A percentile compares a stretch with the other conserved stretches of the same genome.
phyloP scores from a whole-genome alignment of 1,139 yeast species.

The Debaryomyces sp. region DNA sequence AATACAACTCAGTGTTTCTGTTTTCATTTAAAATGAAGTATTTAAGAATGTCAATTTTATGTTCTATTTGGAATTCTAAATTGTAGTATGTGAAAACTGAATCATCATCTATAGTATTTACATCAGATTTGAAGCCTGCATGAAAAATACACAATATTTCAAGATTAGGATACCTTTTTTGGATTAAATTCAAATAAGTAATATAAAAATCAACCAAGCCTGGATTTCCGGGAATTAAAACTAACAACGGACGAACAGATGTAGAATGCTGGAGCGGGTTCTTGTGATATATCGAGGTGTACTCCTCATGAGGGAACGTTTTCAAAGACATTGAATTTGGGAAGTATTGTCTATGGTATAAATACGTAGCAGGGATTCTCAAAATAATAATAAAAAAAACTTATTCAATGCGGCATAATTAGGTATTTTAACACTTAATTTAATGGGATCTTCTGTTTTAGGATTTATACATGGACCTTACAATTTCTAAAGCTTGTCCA shows the following conservation, averaged over 20 bases:
- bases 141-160: conserved; percentile 60
- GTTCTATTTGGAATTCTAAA: conserved; percentile 55
- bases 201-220: conserved; percentile 63
- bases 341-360: not conserved
- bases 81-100: conserved; percentile 28
- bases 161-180: conserved; percentile 41
- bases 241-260: conserved; percentile 28
- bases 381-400: not conserved
- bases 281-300: conserved; percentile 31
- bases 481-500: too few relatives aligned
- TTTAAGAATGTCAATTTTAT: conserved; percentile 45
- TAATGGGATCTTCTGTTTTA: too few relatives aligned
- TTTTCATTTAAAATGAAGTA: conserved; percentile 24
- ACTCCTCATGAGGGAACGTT: not conserved
- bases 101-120: conserved; percentile 10
- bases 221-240: conserved; percentile 72
- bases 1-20: conserved; percentile 36
- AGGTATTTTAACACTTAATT: too few relatives aligned
- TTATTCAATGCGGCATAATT: not conserved
- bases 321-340: not conserved
- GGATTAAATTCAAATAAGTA: conserved; percentile 49
- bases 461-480: too few relatives aligned
- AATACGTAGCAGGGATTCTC: not conserved
- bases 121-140: conserved; percentile 50
- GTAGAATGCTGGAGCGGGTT: conserved; percentile 13